Base-by-base conservation (phyloP, 2,329 filamentous ascomycete genomes). In the Penicillium sp. region DNA sequence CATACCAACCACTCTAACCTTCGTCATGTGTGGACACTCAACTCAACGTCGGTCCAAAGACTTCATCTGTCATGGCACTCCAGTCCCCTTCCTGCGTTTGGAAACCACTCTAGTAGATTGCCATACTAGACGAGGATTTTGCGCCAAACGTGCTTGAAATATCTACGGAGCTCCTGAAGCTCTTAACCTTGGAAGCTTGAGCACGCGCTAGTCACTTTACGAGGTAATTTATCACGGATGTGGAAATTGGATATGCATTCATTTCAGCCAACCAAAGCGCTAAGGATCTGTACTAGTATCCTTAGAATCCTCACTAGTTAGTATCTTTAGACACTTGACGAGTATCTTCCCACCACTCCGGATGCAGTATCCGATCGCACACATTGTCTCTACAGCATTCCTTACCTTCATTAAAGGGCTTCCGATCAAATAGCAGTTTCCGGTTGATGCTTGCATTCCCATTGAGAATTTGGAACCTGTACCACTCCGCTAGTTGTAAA, bases 361-460 rank as follows among this genome's bases (percentile, higher is more conserved):
- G 51, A 27, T 49, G 45, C 6, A 49, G 7, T 5, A 53, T 25
- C 16, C 45, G 45, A 10, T 53, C 45, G 9, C 45, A 53, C 9
- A 41, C 29, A 42, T 40, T 49, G 7, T 21, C 23, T 23, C 16
- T 41, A 23, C 51, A 49, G 16, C 45, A 49, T 16, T 49, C 31
- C 38, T 29, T 49, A 31, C 45, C 51, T 31, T n/a, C 18, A 23
- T 49, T 6, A 21, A 29, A 53, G 2, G 51, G 45, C 12, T 32
- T 49, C 23, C 21, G 37, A 29, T 53, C 45, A 34, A 53, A 49
- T 9, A 53, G 29, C 4, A 49, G n/a, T 4, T 40, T 38, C 5
- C 45, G 46, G 29, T 53, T 53, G 31, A 53, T 35, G 32, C n/a
- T 49, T 29, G 45, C 45, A 35, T 53, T 53, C 12, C 51, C 51